These are phyloP conservation scores for Didymella keratinophila DNA, from an alignment of 2,329 filamentous ascomycete species.

Conservation along the genomic window DNA sequence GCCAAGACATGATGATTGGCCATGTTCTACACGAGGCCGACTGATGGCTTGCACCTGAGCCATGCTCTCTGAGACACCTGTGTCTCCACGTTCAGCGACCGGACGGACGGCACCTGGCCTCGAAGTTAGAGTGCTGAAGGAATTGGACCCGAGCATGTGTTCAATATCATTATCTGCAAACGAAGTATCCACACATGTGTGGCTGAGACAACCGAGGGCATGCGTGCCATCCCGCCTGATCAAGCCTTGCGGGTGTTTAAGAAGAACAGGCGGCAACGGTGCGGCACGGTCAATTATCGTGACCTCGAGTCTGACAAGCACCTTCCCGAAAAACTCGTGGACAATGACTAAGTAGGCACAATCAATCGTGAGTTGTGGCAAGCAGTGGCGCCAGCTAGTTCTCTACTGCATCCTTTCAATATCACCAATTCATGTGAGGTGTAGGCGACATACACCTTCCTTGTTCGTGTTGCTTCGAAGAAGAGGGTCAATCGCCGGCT, in stretches of 20 bases:
- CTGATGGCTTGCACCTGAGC: not conserved
- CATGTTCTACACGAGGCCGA: conserved; percentile 1
- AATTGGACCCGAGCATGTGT: not conserved
- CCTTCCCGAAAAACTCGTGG: conserved; percentile 2
- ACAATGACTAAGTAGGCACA: not conserved
- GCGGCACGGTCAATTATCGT: not conserved
- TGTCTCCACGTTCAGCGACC: not conserved
- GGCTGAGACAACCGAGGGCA: conserved; percentile 10
- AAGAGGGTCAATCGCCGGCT: not conserved
- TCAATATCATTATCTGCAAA: not conserved
- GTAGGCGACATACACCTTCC: conserved; percentile 7
- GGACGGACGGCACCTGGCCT: not conserved
- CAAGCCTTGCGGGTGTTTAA: conserved; percentile 1
- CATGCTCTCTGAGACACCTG: not conserved
- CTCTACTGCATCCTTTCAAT: conserved; percentile 6
- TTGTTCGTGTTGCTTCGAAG: not conserved
- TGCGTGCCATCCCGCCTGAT: conserved; percentile 19
- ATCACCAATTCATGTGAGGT: not conserved
- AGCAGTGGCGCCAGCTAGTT: conserved; percentile 1
- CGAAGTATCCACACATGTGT: conserved; percentile 1
- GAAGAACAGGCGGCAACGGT: conserved; percentile 5
- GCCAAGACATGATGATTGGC: not conserved
- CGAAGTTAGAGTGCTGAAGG: not conserved
- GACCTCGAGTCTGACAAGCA: not conserved
- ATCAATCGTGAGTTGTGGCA: not conserved